Conservation (phyloP, 805 yeast species). For the Candida patagonica region DNA sequence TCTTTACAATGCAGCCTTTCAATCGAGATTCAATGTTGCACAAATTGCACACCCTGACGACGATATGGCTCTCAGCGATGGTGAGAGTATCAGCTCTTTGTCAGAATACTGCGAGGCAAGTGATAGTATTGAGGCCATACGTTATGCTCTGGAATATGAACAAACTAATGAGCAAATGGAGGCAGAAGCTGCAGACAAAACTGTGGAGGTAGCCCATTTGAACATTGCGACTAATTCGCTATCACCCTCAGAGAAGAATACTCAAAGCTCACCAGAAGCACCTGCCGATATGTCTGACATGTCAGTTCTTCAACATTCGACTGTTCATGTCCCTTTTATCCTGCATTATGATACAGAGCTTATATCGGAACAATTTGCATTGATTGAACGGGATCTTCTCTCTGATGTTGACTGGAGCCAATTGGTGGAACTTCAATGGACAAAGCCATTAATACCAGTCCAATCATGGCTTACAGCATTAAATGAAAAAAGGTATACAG, state of each 20-base stretch:
- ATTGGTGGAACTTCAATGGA: conserved; percentile 68
- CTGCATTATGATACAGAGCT: conserved; percentile 58
- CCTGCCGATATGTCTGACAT: neutral
- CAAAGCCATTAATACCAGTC: conserved; percentile 52
- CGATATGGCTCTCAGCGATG: neutral
- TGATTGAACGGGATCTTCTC: conserved; percentile 76
- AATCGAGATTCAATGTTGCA: conserved; percentile 11
- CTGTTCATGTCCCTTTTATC: conserved; percentile 70
- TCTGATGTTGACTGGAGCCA: conserved; percentile 90
- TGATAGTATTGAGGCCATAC: neutral
- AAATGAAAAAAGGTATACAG: conserved; percentile 48
- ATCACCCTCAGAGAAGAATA: too few relatives aligned
- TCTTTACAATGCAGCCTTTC: conserved; percentile 15
- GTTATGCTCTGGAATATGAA: too few relatives aligned
- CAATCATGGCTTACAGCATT: conserved; percentile 79
- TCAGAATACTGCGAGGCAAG: neutral
- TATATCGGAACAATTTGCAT: conserved; percentile 73
- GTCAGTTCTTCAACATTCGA: neutral
- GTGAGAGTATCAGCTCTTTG: neutral
- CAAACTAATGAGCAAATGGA: neutral
- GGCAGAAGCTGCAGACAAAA: neutral
- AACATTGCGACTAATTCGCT: neutral
- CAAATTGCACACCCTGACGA: neutral
- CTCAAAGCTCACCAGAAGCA: neutral
- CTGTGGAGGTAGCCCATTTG: neutral